phyloP scores from a whole-genome alignment of 352 stramenopile genomes.

The Pythium phragmitis region DNA sequence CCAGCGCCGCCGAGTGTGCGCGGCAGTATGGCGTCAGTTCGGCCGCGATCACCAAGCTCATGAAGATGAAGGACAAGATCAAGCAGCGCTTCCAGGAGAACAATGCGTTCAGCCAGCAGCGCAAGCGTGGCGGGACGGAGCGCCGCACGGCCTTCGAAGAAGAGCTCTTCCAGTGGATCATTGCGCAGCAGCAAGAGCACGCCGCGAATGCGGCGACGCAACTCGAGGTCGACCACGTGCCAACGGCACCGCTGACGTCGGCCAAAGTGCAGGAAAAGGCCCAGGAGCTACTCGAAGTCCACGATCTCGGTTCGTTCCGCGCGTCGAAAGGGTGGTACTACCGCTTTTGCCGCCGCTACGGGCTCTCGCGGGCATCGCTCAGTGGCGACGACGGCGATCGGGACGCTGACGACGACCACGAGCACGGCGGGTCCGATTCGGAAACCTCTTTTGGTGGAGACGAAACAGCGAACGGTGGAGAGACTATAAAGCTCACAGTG shows the following conservation, averaged over 20 bases:
- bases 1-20: constrained; percentile 57
- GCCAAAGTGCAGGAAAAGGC: constrained; percentile 26
- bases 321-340: constrained; percentile 82
- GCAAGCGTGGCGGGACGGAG: constrained; percentile 60
- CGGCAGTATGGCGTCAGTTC: constrained; percentile 65
- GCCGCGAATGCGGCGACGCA: neutral
- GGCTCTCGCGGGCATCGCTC: constrained; percentile 43
- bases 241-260: constrained; percentile 1
- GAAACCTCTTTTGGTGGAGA: constrained; percentile 13
- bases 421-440: constrained; percentile 17
- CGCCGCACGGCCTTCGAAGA: constrained; percentile 41
- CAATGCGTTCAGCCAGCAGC: constrained; percentile 39
- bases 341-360: constrained; percentile 69
- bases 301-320: constrained; percentile 28
- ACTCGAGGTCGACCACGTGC: neutral
- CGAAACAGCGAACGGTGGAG: neutral
- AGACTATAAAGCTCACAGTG: no score
- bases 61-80: constrained; percentile 66
- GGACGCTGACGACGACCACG: constrained; percentile 2
- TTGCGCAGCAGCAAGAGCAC: constrained; percentile 15
- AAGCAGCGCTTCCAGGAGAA: constrained; percentile 66
- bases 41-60: constrained; percentile 78
- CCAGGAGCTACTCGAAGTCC: constrained; percentile 26
- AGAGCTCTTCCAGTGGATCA: constrained; percentile 62
- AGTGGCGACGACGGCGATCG: constrained; percentile 6